phyloP scores from a whole-genome alignment of 768 basidiomycete genomes.

The Hericium rajendrae region DNA sequence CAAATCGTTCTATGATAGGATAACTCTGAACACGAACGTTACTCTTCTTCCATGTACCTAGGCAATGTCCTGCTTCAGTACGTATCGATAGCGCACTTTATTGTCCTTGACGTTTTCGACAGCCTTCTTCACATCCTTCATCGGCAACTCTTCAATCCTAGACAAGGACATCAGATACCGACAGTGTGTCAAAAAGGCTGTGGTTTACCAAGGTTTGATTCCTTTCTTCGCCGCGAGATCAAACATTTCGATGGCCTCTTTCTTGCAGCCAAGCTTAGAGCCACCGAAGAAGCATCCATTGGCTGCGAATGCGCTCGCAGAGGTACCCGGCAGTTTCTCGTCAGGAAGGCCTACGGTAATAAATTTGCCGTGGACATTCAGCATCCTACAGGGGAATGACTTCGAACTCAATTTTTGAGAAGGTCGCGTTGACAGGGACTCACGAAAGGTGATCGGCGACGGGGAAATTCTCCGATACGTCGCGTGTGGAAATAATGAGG shows the following conservation, averaged over 20 bases:
- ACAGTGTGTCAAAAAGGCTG: not conserved
- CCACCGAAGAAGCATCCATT: not conserved
- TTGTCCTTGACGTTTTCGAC: slow-evolving; percentile 38
- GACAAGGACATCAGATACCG: slow-evolving; percentile 14
- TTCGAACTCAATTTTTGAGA: not conserved
- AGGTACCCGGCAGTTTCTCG: slow-evolving; percentile 28
- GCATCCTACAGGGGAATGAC: slow-evolving; percentile 17
- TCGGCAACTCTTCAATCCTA: slow-evolving; percentile 32
- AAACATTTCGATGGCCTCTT: not conserved
- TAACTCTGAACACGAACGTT: too few species aligned
- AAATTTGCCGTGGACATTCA: slow-evolving; percentile 44
- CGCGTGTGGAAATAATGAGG: slow-evolving; percentile 33
- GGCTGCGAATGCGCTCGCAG: slow-evolving; percentile 19
- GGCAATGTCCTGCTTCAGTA: slow-evolving; percentile 27
- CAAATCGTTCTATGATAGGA: too few species aligned
- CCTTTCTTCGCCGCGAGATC: not conserved
- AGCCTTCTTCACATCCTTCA: slow-evolving; percentile 39
- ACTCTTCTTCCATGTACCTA: not conserved
- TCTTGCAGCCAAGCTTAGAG: not conserved
- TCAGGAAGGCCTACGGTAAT: slow-evolving; percentile 52
- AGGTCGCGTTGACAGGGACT: not conserved
- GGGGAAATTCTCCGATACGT: slow-evolving; percentile 14
- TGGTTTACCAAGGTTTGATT: not conserved
- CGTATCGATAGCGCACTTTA: slow-evolving; percentile 44
- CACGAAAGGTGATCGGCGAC: slow-evolving; percentile 24